Evolutionary conservation across 2,329 filamentous ascomycete genomes (phyloP).

Genomic region (Penicillium concentricum): DNA sequence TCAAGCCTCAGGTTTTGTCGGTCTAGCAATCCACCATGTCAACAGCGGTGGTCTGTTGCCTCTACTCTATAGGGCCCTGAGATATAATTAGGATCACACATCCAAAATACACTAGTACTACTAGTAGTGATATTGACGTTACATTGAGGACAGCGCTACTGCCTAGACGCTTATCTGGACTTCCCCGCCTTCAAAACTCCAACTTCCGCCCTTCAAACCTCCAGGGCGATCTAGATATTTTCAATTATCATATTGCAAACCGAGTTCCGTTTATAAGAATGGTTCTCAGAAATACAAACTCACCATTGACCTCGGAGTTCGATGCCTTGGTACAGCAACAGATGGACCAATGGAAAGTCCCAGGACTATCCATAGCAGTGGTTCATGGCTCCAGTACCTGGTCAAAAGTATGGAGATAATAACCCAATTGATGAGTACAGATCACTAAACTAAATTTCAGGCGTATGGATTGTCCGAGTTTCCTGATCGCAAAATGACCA

Average conservation of each 20-base stretch:
- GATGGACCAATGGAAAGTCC: constrained; percentile 30
- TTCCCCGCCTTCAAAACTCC: not conserved
- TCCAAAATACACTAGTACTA: not conserved
- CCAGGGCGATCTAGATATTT: not conserved
- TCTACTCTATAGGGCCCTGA: not conserved
- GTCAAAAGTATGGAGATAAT: constrained; percentile 21
- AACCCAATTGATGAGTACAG: not conserved
- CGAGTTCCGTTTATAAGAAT: not conserved
- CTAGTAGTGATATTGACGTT: not conserved
- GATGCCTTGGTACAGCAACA: constrained; percentile 19
- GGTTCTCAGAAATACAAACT: not conserved
- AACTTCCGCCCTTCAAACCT: not conserved
- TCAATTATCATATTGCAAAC: no score
- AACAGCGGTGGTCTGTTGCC: not conserved
- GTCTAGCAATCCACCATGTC: no score
- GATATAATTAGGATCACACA: no score
- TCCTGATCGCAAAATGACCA: constrained; percentile 24
- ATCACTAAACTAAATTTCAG: constrained; percentile 10
- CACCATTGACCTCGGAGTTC: constrained; percentile 8
- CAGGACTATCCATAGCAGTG: constrained; percentile 31
- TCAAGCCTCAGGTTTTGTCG: not conserved
- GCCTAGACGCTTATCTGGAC: not conserved
- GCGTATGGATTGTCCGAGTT: constrained; percentile 30
- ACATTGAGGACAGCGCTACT: not conserved
- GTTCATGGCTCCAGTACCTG: constrained; percentile 26